A percentile compares a stretch with the other conserved stretches of the same genome.
Conservation (phyloP, 2,329 filamentous ascomycete genomes). For the Sarocladium oryzae region DNA sequence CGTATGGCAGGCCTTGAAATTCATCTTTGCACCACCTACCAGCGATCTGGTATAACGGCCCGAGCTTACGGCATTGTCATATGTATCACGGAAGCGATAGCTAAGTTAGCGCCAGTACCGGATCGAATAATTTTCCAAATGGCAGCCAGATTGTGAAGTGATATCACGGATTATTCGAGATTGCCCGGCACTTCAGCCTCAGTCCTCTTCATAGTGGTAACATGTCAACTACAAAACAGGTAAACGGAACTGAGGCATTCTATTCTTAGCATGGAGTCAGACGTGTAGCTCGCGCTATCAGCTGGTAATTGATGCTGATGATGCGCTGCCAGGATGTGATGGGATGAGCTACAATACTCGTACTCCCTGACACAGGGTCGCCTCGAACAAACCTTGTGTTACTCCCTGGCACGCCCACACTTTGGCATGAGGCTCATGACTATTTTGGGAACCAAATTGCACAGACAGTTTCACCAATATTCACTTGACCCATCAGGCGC, state of each 20-base stretch:
- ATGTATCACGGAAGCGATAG: not conserved
- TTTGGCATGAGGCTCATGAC: not conserved
- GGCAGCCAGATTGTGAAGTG: too few relatives aligned
- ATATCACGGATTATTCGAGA: not conserved
- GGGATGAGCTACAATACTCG: not conserved
- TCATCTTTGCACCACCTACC: not conserved
- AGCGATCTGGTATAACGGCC: not conserved
- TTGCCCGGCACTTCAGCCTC: too few relatives aligned
- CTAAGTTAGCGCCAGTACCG: not conserved
- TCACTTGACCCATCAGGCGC: not conserved
- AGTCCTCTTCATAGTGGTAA: too few relatives aligned
- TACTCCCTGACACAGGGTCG: not conserved
- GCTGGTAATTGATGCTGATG: not conserved
- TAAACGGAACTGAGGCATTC: not conserved
- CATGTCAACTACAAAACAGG: not conserved
- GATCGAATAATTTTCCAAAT: too few relatives aligned
- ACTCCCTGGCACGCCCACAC: not conserved
- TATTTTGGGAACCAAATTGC: not conserved
- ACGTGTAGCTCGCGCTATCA: too few relatives aligned
- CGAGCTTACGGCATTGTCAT: not conserved
- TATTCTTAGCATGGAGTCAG: not conserved
- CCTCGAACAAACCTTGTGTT: not conserved
- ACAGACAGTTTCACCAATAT: not conserved
- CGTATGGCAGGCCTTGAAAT: not conserved
- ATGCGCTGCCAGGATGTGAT: slow-evolving; percentile 5